Base-by-base conservation (phyloP, 441 rosid genomes). In the Breynia disticha region DNA sequence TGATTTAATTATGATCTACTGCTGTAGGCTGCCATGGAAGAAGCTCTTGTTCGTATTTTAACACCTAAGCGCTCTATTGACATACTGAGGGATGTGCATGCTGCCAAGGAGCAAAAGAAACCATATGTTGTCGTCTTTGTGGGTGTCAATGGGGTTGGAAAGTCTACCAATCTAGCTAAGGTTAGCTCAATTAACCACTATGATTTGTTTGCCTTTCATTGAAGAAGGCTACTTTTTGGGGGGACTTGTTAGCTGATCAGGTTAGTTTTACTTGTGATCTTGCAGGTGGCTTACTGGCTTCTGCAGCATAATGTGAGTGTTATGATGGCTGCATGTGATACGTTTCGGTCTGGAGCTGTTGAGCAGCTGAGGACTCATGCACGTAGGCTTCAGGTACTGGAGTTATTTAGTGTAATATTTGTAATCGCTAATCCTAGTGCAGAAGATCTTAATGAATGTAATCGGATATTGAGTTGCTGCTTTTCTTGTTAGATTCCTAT, bases 311-410 rank as follows among this genome's bases (percentile, higher is more conserved):
- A 91, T 41, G 70, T 86, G 54, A 81, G 77, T 44, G 97, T 86
- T 56, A 88, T 86, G 98, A 91, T 91, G 96, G 98, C 98, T 76
- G 98, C 98, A 24, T 91, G 97, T 61, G 98, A 91, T 73, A 91
- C 98, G 55, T 91, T 93, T 71, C 82, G 98, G 37, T 79, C 98
- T 38, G 98, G 98, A 66, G 98, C 98, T 72, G 95, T 91, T 65
- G 98, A 91, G 70, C 98, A 91, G 76, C 69, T 91, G 64, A 67
- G 97, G 48, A 88, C 95, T 54, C 98, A 91, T 77, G 98, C 95
- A 55, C 95, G 95, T 37, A 84, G 98, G 67, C 76, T 91, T 45
- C 94, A 91, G 95, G 98, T 91, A 74, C 50, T 16, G 55, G 28
- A 53, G 46, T 22, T 54, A 19, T 9, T 54, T 42, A n/a, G 35